These are phyloP conservation scores for Calycina marina DNA, from an alignment of 2,329 filamentous ascomycete species.

Conservation along the genomic window DNA sequence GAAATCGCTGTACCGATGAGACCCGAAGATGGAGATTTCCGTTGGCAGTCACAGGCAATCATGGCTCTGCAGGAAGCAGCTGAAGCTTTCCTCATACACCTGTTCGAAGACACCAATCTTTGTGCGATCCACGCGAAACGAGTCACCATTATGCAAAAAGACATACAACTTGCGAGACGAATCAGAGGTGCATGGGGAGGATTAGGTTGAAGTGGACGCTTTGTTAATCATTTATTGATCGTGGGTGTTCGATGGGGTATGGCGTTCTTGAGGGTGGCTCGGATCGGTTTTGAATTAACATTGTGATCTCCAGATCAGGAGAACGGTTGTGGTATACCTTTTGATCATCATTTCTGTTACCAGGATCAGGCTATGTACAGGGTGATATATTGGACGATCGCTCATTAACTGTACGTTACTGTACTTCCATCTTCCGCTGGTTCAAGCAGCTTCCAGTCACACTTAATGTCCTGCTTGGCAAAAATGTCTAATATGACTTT, in stretches of 20 bases:
- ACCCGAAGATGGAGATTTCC: slow-evolving; percentile 52
- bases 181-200: slow-evolving; percentile 70
- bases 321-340: too few relatives aligned
- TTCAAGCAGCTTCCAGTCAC: slow-evolving; percentile 76
- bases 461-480: slow-evolving; percentile 56
- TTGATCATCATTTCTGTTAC: too few relatives aligned
- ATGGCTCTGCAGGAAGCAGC: slow-evolving; percentile 85
- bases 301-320: too few relatives aligned
- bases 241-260: background rate
- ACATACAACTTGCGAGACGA: slow-evolving; percentile 79
- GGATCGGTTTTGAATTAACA: too few relatives aligned
- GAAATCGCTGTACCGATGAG: slow-evolving; percentile 58
- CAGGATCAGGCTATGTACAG: too few relatives aligned
- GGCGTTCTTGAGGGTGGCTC: background rate
- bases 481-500: slow-evolving; percentile 63
- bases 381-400: too few relatives aligned
- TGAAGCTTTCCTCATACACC: slow-evolving; percentile 89
- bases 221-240: too few relatives aligned
- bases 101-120: slow-evolving; percentile 94
- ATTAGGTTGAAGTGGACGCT: slow-evolving; percentile 37
- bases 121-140: slow-evolving; percentile 95
- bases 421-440: slow-evolving; percentile 54
- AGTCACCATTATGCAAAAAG: slow-evolving; percentile 96
- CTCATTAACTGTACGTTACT: slow-evolving; percentile 16
- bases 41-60: slow-evolving; percentile 95